phyloP scores from a whole-genome alignment of 352 stramenopile species.

The Globisporangium rhizosaccharum region DNA sequence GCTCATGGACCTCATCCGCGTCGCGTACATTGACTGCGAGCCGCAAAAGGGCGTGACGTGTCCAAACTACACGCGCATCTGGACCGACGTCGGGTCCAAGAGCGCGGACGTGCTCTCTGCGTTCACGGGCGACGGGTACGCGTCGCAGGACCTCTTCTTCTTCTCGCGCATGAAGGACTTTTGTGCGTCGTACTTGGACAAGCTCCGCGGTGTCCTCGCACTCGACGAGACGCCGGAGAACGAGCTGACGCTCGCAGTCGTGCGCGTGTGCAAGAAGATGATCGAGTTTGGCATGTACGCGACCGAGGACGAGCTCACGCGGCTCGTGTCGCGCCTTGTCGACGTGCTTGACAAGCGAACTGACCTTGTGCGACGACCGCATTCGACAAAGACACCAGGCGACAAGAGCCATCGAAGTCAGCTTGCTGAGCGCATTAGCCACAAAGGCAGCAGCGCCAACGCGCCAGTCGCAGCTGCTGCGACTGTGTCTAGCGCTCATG shows the following conservation, averaged over 20 bases:
- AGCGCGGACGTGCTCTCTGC: conserved; percentile 23
- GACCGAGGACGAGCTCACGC: conserved; percentile 32
- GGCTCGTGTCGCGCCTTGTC: conserved; percentile 21
- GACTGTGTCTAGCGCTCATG: background rate
- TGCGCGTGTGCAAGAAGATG: conserved; percentile 51
- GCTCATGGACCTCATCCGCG: conserved; percentile 58
- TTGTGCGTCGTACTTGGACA: conserved; percentile 38
- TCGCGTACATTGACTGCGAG: conserved; percentile 67
- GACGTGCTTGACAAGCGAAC: conserved; percentile 43
- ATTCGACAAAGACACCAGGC: background rate
- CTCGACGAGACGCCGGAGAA: conserved; percentile 59
- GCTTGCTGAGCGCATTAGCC: background rate
- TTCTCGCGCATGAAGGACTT: conserved; percentile 43
- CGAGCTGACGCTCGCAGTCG: conserved; percentile 46
- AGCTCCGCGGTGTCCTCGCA: conserved; percentile 33
- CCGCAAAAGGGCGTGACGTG: conserved; percentile 52
- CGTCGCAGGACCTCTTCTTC: conserved; percentile 36
- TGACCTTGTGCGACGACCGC: conserved; percentile 20
- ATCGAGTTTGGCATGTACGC: conserved; percentile 65
- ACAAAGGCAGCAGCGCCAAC: background rate
- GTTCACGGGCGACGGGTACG: conserved; percentile 28
- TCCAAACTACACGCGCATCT: conserved; percentile 66
- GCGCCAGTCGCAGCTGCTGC: too few species aligned
- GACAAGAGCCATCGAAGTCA: conserved; percentile 5
- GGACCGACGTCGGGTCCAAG: conserved; percentile 41